Percentiles rank a stretch among this genome's conserved stretches.
Evolutionary conservation across 2,329 filamentous ascomycete species (phyloP).

Genomic region (Ascochyta viciae-villosae): DNA sequence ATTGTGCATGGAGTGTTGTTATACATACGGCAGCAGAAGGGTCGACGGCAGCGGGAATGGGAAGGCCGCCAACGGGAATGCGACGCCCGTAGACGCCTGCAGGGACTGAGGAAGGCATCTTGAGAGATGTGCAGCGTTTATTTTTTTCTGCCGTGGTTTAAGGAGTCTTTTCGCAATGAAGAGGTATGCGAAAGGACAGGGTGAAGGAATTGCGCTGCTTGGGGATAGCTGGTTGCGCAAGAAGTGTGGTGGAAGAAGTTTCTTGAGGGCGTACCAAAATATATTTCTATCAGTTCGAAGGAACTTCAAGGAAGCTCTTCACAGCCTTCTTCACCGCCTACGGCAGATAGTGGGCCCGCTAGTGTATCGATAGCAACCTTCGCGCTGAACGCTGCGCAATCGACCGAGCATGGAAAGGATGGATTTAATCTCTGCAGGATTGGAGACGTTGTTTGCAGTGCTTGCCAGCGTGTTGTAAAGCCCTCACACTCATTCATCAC

Average conservation of each 20-base stretch:
- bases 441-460: too few species aligned
- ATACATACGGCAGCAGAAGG: slow-evolving; percentile 77
- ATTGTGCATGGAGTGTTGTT: slow-evolving; percentile 50
- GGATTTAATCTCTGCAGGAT: too few species aligned
- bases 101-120: slow-evolving; percentile 53
- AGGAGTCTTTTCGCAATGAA: neutral
- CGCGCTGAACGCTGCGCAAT: too few species aligned
- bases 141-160: neutral
- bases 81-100: slow-evolving; percentile 92
- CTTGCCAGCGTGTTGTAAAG: too few species aligned
- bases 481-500: too few species aligned
- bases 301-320: slow-evolving; percentile 40
- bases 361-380: slow-evolving; percentile 16
- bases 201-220: slow-evolving; percentile 27
- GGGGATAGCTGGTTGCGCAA: slow-evolving; percentile 26
- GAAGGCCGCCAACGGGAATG: slow-evolving; percentile 83
- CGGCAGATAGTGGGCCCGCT: slow-evolving; percentile 22
- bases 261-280: slow-evolving; percentile 17
- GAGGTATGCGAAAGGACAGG: neutral
- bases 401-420: too few species aligned
- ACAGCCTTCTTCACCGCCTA: slow-evolving; percentile 37
- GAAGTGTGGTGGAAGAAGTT: slow-evolving; percentile 18
- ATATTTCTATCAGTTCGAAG: neutral
- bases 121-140: slow-evolving; percentile 21
- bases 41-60: slow-evolving; percentile 76